Evolutionary conservation across 768 basidiomycete genomes (phyloP), one percentile per base, ranked within the genome.

Genomic region (Lactarius indigo): DNA sequence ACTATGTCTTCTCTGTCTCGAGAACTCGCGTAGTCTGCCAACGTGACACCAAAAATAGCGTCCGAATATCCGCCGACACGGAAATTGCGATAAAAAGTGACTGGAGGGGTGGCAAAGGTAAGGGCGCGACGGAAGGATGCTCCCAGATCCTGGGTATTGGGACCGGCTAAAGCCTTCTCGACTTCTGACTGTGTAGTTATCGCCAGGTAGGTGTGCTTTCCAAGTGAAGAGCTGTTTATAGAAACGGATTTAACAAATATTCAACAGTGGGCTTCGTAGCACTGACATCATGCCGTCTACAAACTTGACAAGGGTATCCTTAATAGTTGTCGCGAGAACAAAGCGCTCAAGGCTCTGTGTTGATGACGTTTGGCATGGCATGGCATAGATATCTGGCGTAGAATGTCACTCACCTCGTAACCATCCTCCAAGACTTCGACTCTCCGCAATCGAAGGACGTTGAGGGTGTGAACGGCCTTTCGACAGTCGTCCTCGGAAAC

Each of bases 381-480:
- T 64, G 57, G n/a, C 18, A 42, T 41, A 17, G 26, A 30, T 6
- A 15, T 12, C 13, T 57, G 13, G 5, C 20, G 37, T 37, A 42
- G 23, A 39, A 68, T 28, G 33, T 26, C 26, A 74, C 82, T 69
- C 68, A 89, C 94, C 70, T 85, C 90, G 72, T 90, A 92, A 3
- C 91, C 94, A 54, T 87, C 85, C 72, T 93, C 87, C 39, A 96
- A 76, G 42, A 88, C 91, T 76, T 94, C 96, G 9, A 87, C 87
- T 67, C 91, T 82, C 44, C 89, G 84, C 37, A 96, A 80, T 44
- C 95, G 81, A 44, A 96, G 81, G 0, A 95, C 95, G 79, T 97
- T 95, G n/a, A 94, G 78, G 88, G 92, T 91, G 75, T 96, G 89
- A 28, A 97, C 88, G 37, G 87, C 93, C 70, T 89, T 91, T 31